Evolutionary conservation across 2,329 filamentous ascomycete species (phyloP), one percentile per base, ranked within the genome.

Genomic region (Fusarium zealandicum): DNA sequence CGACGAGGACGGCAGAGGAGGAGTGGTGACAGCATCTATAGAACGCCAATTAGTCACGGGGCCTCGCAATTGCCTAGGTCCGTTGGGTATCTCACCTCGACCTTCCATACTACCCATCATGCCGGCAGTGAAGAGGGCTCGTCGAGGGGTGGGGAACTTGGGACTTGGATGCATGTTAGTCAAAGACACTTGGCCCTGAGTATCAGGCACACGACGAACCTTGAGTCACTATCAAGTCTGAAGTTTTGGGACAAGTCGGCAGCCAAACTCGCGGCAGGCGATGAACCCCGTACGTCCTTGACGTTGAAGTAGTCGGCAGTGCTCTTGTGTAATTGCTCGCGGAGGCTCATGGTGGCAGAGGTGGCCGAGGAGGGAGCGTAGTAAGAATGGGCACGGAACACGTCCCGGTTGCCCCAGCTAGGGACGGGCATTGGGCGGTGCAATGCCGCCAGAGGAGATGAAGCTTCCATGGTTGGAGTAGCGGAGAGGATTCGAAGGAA

Each of bases 231-330:
- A 75, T 97, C 93, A 73, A 98, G 90, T 72, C 93, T 90, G 73
- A 98, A 96, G 79, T 98, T 99, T 72, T 96, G 92, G 53, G 93
- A 97, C 67, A 98, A 82, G 76, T 99, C 95, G 58, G 92, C 93
- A 35, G 93, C 93, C 65, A 99, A 80, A 70, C 91, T 96, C 45
- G 92, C 87, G 30, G 92, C 93, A 6, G 95, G 95, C 51, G 95
- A 99, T 16, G 93, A 96, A 41, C 92, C 91, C 64, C 86, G 86
- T 68, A 91, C 80, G 45, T 89, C 83, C 71, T 90, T 92, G 67
- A 90, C 75, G 68, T 82, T 87, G 78, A 98, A 96, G 78, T 95
- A 96, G 74, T 96, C 93, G 30, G 81, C 73, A 33, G 77, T 79
- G 37, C 81, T 76, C 58, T 82, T 80, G 64, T 84, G 76, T 71